Evolutionary conservation across 345 rosid species (phyloP).

Genomic region (Eucalyptus camaldulensis): DNA sequence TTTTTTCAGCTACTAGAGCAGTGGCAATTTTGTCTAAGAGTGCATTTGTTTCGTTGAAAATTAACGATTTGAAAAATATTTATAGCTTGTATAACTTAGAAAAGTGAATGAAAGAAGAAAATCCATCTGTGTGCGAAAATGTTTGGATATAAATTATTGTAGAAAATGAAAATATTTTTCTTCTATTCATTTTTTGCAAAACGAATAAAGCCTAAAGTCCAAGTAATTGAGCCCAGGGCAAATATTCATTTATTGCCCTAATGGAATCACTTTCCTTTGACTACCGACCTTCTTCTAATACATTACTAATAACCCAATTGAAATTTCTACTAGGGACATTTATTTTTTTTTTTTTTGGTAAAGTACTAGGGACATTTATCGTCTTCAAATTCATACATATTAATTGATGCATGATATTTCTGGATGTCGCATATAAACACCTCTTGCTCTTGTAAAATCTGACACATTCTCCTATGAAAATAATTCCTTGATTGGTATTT

Average conservation of each 20-base stretch:
- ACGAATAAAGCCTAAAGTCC: background rate
- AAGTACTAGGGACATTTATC: background rate
- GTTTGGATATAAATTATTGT: background rate
- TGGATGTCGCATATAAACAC: background rate
- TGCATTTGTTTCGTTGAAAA: fast-evolving
- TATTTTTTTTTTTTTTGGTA: no score
- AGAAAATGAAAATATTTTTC: background rate
- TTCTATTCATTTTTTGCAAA: background rate
- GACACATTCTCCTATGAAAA: background rate
- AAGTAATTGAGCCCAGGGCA: background rate
- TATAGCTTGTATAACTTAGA: background rate
- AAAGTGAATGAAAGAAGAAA: background rate
- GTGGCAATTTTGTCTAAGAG: background rate
- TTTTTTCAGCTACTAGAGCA: background rate
- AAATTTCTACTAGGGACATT: background rate
- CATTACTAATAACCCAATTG: background rate
- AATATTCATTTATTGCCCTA: no score
- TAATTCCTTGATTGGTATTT: background rate
- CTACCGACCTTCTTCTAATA: background rate
- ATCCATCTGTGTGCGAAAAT: fast-evolving
- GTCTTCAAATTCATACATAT: background rate
- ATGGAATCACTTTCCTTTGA: background rate
- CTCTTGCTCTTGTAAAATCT: background rate
- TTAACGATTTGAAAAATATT: background rate
- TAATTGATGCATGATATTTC: background rate